Evolutionary conservation across 2,329 filamentous ascomycete species (phyloP).

Genomic region (Lachnellula subtilissima): DNA sequence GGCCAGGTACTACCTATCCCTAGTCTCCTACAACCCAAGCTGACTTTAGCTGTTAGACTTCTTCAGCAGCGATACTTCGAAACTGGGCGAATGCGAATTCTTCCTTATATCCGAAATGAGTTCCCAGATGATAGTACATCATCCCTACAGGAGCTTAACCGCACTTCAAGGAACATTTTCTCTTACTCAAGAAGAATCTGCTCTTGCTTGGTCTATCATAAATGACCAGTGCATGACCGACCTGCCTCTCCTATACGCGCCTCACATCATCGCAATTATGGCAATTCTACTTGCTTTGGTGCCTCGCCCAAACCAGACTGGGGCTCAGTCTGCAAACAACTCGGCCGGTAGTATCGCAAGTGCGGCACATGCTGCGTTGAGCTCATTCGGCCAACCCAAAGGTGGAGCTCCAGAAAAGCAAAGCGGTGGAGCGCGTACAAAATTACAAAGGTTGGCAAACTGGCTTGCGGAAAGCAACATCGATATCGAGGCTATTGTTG

Average conservation of each 20-base stretch:
- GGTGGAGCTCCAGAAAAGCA: conserved; percentile 17
- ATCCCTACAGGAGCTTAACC: conserved; percentile 64
- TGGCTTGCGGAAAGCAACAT: conserved; percentile 68
- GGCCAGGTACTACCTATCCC: conserved; percentile 55
- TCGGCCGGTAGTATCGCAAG: conserved; percentile 32
- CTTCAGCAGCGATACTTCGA: conserved; percentile 59
- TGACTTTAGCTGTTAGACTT: conserved; percentile 43
- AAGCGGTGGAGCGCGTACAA: conserved; percentile 21
- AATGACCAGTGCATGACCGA: conserved; percentile 73
- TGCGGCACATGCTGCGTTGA: conserved; percentile 30
- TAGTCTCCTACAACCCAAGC: not conserved
- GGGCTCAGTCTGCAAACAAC: conserved; percentile 38
- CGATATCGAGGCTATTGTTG: conserved; percentile 63
- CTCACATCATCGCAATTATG: conserved; percentile 65
- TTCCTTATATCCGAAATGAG: conserved; percentile 68
- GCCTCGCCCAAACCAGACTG: conserved; percentile 52
- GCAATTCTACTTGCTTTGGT: conserved; percentile 66
- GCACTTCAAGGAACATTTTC: conserved; percentile 57
- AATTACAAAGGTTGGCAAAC: conserved; percentile 51
- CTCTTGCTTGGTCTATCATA: conserved; percentile 63
- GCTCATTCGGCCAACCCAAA: conserved; percentile 25
- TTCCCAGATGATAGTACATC: conserved; percentile 69
- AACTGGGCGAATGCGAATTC: conserved; percentile 72
- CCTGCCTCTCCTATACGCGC: conserved; percentile 61
- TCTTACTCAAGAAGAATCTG: conserved; percentile 59